These are phyloP conservation scores for Aureobasidium sp. DNA, from an alignment of 2,329 filamentous ascomycete genomes.

Conservation along the genomic window DNA sequence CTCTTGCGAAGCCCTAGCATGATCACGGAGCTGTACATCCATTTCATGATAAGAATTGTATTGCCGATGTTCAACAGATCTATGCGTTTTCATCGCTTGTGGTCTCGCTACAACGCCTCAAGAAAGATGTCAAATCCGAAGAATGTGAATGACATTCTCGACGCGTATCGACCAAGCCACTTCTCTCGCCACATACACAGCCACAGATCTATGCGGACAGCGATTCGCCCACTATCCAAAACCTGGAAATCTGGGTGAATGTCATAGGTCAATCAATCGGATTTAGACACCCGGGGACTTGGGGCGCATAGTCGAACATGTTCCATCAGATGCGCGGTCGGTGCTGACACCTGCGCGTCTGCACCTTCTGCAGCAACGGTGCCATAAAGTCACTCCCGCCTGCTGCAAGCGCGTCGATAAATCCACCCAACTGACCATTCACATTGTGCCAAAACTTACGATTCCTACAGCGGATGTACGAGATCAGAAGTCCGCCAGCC, in stretches of 20 bases:
- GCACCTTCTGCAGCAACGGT: constrained; percentile 9
- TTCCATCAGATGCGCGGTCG: constrained; percentile 7
- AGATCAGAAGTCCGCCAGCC: neutral
- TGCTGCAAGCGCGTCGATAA: neutral
- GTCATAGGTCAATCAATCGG: constrained; percentile 5
- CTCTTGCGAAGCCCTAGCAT: neutral
- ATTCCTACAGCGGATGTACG: constrained; percentile 6
- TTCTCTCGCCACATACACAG: constrained; percentile 10
- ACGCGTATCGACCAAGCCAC: neutral
- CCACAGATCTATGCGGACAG: neutral
- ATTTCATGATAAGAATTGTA: too few relatives aligned
- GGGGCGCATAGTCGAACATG: constrained; percentile 14
- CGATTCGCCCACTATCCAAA: neutral
- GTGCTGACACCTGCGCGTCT: neutral
- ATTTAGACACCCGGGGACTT: neutral
- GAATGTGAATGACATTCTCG: neutral
- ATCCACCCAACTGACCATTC: constrained; percentile 2
- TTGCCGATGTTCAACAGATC: neutral
- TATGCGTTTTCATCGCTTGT: too few relatives aligned
- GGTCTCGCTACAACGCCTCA: neutral
- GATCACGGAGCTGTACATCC: neutral
- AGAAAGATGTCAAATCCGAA: neutral
- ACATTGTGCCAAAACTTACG: constrained; percentile 2
- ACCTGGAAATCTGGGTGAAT: constrained; percentile 4
- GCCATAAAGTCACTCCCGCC: constrained; percentile 9